Evolutionary conservation across 257 asterid species (phyloP), one percentile per base, ranked within the genome.

Genomic region (Jaltomata sinuosa): DNA sequence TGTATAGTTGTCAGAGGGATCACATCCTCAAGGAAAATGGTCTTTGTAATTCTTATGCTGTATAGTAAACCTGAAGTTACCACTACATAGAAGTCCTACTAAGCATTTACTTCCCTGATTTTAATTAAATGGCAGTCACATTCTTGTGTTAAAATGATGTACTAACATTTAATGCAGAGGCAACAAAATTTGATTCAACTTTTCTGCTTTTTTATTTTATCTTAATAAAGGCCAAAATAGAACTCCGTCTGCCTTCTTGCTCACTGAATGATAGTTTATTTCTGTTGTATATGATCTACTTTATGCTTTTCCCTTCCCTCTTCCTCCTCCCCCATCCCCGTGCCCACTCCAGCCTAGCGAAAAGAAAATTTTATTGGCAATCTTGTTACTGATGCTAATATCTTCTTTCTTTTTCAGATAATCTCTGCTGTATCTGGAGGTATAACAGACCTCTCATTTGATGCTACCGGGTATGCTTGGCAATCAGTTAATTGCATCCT

Each of bases 371-470:
- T 36, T 72, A 34, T 68, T 32, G 9, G 47, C 57, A 55, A 14
- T 31, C 29, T 38, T 27, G 8, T 52, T 27, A 55, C 59, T 82
- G 52, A 86, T 52, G 53, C 19, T 12, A 59, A 3, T 38, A 29
- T 32, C 31, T 61, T 79, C 11, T 64, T 3, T 8, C 32, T 25
- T 87, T 32, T 85, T 81, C 83, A 88, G 93, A 87, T 87, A 57
- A 84, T 88, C 18, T 90, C 93, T 36, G 93, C 93, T 50, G 50
- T 90, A 83, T 85, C 88, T 85, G 93, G 90, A 57, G 91, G 93
- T 45, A 83, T 90, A 65, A 90, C 93, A 10, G 93, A 90, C 88
- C 86, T 90, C 76, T 88, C 93, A 8, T 90, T 84, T 65, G 88
- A 88, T 34, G 80, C 89, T 71, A 68, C 67, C 21, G 93, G 93